A percentile compares a stretch with the other conserved stretches of the same genome.
These are phyloP conservation scores for Lenwebbia sp. DNA, from an alignment of 345 rosid genomes.

Conservation along the genomic window DNA sequence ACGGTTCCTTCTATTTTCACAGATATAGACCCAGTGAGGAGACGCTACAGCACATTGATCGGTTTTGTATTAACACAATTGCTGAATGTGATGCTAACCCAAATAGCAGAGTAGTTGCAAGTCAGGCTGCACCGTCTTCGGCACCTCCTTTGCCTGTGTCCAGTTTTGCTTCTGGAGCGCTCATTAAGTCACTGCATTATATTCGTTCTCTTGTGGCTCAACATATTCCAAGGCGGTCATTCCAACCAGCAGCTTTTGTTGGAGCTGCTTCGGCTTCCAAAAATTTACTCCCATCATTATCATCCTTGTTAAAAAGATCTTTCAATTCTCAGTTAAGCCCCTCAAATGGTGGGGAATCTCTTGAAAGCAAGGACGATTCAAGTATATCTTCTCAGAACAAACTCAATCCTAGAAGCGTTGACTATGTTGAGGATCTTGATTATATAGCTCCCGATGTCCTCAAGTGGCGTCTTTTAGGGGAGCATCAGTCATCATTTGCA, in stretches of 20 bases:
- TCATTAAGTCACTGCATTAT: slow-evolving; percentile 91
- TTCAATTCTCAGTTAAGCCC: slow-evolving; percentile 74
- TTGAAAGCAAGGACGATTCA: slow-evolving; percentile 52
- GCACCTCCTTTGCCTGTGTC: slow-evolving; percentile 63
- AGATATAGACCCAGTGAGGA: slow-evolving; percentile 97
- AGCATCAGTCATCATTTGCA: slow-evolving; percentile 34
- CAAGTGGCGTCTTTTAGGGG: slow-evolving; percentile 89
- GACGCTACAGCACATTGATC: slow-evolving; percentile 76
- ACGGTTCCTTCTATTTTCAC: slow-evolving; percentile 18
- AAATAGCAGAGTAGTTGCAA: slow-evolving; percentile 34
- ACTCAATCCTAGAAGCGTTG: slow-evolving; percentile 53
- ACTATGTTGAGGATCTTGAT: slow-evolving; percentile 48
- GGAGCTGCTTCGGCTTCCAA: slow-evolving; percentile 71
- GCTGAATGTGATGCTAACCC: slow-evolving; percentile 65
- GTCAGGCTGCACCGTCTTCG: slow-evolving; percentile 32
- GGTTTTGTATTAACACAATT: slow-evolving; percentile 66
- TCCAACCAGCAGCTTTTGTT: slow-evolving; percentile 84
- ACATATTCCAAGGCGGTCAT: slow-evolving; percentile 76
- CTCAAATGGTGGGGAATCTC: slow-evolving; percentile 51
- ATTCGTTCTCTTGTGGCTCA: slow-evolving; percentile 86
- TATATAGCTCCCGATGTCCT: slow-evolving; percentile 70
- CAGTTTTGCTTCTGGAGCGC: slow-evolving; percentile 72
- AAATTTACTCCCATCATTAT: slow-evolving; percentile 62
- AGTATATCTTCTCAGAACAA: slow-evolving; percentile 49
- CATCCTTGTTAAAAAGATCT: slow-evolving; percentile 80